Evolutionary conservation across 768 basidiomycete species (phyloP), one percentile per base, ranked within the genome.

Genomic region (Glaciozyma antarctica): DNA sequence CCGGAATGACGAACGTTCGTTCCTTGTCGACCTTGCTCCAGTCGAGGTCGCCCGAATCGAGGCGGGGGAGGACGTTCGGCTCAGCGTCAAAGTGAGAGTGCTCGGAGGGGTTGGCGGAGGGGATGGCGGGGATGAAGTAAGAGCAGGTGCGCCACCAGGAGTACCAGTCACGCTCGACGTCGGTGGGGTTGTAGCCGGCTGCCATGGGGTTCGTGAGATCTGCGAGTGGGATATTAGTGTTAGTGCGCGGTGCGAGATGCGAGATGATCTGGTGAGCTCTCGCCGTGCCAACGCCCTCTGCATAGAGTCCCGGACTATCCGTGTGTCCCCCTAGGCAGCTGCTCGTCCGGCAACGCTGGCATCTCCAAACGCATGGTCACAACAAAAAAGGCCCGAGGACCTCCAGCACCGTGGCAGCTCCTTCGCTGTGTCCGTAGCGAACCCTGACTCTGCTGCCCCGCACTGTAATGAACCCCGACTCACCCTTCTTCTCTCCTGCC

Each of bases 121-220:
- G 66, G 56, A 71, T 13, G 13, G 66, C 66, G 15, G 69, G 69
- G 28, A 65, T 51, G 44, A 71, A 71, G 66, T 41, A 67, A 26
- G 60, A 55, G 28, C 41, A 51, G 41, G 59, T 30, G 26, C 32
- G 43, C 94, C 94, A 97, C 95, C 95, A 98, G 72, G 94, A 90
- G 72, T 98, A 98, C 90, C 95, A 97, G 3, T 90, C 86, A 0
- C 92, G 81, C 75, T 98, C 94, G 64, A 98, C 88, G 43, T 88
- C 88, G 69, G 88, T 86, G 12, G 95, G 94, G 76, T 98, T 92
- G 78, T 98, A 99, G 5, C 88, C 89, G n/a, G 82, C 81, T 1
- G 88, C 83, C 88, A 99, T 94, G 5, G 90, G 86, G 65, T 85
- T 81, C 2, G 88, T 82, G 62, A 95, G 80, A 78, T 97, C 94